These are phyloP conservation scores for Lasiosphaeria hispida DNA, from an alignment of 495 filamentous ascomycete genomes.

Conservation along the genomic window DNA sequence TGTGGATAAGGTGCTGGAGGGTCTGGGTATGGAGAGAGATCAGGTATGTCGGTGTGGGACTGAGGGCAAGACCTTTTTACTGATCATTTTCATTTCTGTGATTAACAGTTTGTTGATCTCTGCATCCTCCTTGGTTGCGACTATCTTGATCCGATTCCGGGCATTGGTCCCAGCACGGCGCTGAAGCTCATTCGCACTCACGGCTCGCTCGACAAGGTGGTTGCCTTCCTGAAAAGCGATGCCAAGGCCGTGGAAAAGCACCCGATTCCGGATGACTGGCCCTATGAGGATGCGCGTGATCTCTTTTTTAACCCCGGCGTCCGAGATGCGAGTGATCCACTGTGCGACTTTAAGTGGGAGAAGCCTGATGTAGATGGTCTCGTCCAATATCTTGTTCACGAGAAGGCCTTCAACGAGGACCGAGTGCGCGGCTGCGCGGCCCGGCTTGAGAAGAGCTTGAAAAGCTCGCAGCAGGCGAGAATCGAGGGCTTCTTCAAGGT, in stretches of 20 bases:
- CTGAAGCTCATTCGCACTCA: slow-evolving; percentile 91
- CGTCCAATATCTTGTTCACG: slow-evolving; percentile 79
- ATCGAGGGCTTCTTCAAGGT: slow-evolving; percentile 99
- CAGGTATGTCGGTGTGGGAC: slow-evolving; percentile 52
- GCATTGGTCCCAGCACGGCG: slow-evolving; percentile 86
- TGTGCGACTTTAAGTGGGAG: slow-evolving; percentile 98
- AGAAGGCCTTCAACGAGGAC: slow-evolving; percentile 97
- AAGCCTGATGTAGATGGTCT: slow-evolving; percentile 86
- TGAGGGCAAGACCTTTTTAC: not conserved
- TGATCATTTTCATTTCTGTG: not conserved
- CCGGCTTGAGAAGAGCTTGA: slow-evolving; percentile 81
- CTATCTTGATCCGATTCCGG: slow-evolving; percentile 93
- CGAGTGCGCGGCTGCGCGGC: slow-evolving; percentile 74
- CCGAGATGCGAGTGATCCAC: slow-evolving; percentile 74
- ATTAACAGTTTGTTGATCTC: slow-evolving; percentile 82
- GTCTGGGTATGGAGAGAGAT: slow-evolving; percentile 78
- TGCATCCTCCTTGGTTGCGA: slow-evolving; percentile 98
- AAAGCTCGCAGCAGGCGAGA: slow-evolving; percentile 81
- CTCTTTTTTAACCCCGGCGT: slow-evolving; percentile 91
- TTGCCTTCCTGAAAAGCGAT: slow-evolving; percentile 72
- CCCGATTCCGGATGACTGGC: slow-evolving; percentile 87
- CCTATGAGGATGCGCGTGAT: slow-evolving; percentile 83
- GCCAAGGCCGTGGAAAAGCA: slow-evolving; percentile 64
- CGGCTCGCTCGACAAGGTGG: slow-evolving; percentile 79
- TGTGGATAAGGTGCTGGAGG: slow-evolving; percentile 76